A percentile compares a stretch with the other conserved stretches of the same genome.
phyloP scores from a whole-genome alignment of 2,329 filamentous ascomycete species.

The Cercospora canescens region DNA sequence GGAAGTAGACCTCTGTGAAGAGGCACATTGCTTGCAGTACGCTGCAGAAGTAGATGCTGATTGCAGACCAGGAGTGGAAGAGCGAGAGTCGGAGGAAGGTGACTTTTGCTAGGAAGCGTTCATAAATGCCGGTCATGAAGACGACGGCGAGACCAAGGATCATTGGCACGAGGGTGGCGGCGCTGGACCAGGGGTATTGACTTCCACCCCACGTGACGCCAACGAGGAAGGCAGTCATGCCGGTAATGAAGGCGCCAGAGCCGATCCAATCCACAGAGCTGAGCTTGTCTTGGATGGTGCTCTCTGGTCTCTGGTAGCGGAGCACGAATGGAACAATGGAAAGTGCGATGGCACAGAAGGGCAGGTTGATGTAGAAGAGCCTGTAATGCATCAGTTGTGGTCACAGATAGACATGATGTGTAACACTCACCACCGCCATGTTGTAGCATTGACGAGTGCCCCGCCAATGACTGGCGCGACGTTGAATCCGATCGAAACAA shows the following conservation, averaged over 20 bases:
- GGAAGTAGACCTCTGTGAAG: slow-evolving; percentile 41
- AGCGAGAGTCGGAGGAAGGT: slow-evolving; percentile 35
- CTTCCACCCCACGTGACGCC: slow-evolving; percentile 41
- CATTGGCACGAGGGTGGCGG: slow-evolving; percentile 38
- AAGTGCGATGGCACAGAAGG: slow-evolving; percentile 37
- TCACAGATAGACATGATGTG: not conserved
- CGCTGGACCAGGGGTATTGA: slow-evolving; percentile 38
- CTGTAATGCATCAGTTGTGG: not conserved
- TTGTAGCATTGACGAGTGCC: slow-evolving; percentile 21
- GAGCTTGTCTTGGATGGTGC: slow-evolving; percentile 22
- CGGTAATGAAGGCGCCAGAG: slow-evolving; percentile 24
- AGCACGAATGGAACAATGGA: slow-evolving; percentile 48
- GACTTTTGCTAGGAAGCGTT: slow-evolving; percentile 25
- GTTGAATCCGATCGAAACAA: slow-evolving; percentile 38
- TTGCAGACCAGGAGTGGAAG: slow-evolving; percentile 33
- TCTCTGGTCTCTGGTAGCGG: slow-evolving; percentile 45
- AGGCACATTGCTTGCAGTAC: slow-evolving; percentile 36
- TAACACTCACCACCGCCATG: slow-evolving; percentile 29
- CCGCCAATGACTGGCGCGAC: slow-evolving; percentile 38
- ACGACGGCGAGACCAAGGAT: slow-evolving; percentile 36
- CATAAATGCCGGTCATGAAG: slow-evolving; percentile 27
- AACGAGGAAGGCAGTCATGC: slow-evolving; percentile 29
- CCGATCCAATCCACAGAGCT: slow-evolving; percentile 30
- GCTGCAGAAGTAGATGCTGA: slow-evolving; percentile 34
- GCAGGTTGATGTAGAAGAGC: slow-evolving; percentile 43